Conservation (phyloP, 768 basidiomycete species). For the Tulasnella sp. region DNA sequence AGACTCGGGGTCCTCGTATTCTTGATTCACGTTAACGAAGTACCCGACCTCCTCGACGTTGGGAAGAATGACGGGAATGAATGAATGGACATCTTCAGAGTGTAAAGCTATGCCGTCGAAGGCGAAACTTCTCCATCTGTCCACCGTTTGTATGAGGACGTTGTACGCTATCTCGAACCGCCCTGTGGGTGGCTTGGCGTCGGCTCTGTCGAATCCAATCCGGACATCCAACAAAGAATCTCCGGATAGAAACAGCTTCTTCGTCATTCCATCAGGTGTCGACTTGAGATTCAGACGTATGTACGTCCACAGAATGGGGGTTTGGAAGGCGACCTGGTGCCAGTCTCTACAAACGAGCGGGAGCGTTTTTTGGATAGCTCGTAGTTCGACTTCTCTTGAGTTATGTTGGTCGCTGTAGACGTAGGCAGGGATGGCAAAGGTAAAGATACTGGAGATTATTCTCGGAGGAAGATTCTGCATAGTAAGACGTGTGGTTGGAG, state of each 20-base stretch:
- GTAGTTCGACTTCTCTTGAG: background rate
- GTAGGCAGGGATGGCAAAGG: background rate
- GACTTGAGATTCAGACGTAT: background rate
- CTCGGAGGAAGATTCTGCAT: background rate
- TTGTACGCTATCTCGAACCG: background rate
- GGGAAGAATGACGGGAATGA: background rate
- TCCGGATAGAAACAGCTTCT: background rate
- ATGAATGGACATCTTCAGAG: background rate
- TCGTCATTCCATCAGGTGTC: background rate
- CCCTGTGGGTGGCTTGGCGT: background rate
- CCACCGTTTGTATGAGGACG: background rate
- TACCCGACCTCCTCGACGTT: background rate
- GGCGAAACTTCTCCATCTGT: background rate
- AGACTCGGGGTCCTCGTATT: background rate
- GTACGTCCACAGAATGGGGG: background rate
- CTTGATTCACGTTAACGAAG: background rate
- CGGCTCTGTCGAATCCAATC: background rate
- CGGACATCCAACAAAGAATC: background rate
- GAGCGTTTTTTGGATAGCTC: background rate
- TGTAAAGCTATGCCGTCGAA: background rate
- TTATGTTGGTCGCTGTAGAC: background rate
- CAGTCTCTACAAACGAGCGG: background rate
- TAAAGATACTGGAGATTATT: background rate
- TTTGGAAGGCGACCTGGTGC: background rate
- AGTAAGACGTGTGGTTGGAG: background rate